Evolutionary conservation across 2,329 filamentous ascomycete genomes (phyloP), one percentile per base, ranked within the genome.

Genomic region (Blastomyces emzantsi): DNA sequence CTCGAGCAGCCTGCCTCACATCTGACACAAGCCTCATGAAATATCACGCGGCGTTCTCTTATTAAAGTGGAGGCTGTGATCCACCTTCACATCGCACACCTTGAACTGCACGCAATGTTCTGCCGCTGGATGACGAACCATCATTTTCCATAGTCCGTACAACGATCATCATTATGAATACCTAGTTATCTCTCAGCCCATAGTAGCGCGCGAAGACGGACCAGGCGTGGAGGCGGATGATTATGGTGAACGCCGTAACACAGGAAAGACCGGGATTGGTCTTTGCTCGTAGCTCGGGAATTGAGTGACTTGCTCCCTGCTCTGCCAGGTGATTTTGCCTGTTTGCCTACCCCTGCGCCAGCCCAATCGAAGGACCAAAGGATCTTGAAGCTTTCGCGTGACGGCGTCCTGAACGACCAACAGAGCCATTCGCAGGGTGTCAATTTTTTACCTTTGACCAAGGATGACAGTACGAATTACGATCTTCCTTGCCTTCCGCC

Each of bases 401-500:
- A 57, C n/a, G n/a, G 33, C 13, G n/a, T 3, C n/a, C 30, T 36
- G 4, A 39, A 56, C n/a, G 28, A 54, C 51, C 54, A n/a, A n/a
- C 30, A n/a, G 22, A 39, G 9, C 11, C n/a, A 33, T 39, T 39
- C n/a, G 33, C 30, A 56, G 9, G 9, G 9, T 33, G 54, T 56
- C n/a, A 56, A 56, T 22, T 56, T 56, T 17, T 30, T 30, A 30
- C 28, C 28, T 30, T 30, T 30, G 28, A 30, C 28, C 3, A 17
- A 33, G 13, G 13, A 39, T 22, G 54, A 57, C 33, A 57, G 33
- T 41, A 57, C 33, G 33, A 41, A 57, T 39, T 57, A 57, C 30
- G 33, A 57, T 57, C 55, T 57, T 33, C 55, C 55, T 57, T 57
- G 55, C 55, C 36, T 43, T 57, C 41, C 55, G 55, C 30, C 30